These are phyloP conservation scores for Candida krabiensis DNA, from an alignment of 805 yeast genomes.

Conservation along the genomic window DNA sequence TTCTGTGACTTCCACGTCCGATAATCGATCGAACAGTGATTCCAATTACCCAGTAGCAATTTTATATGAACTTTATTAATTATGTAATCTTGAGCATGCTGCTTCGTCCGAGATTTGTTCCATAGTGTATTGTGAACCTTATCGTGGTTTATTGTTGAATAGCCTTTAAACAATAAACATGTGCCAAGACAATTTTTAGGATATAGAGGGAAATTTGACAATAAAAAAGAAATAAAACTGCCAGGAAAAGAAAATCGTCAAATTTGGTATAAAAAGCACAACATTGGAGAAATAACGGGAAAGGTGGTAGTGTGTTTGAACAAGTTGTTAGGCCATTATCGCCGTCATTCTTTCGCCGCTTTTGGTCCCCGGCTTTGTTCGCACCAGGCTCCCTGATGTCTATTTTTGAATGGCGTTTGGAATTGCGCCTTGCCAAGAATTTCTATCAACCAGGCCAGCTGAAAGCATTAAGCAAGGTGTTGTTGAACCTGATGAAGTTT, in stretches of 20 bases:
- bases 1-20: no score
- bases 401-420: slow-evolving; percentile 8
- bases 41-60: no score
- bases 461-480: slow-evolving; percentile 6
- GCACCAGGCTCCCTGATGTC: slow-evolving; percentile 1
- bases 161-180: not conserved
- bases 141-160: not conserved
- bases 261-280: no score
- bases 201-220: not conserved
- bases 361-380: not conserved
- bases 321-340: no score
- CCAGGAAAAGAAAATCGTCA: not conserved
- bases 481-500: not conserved
- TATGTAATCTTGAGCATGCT: no score
- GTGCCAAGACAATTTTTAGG: not conserved
- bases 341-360: slow-evolving; percentile 3
- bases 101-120: slow-evolving; percentile 5
- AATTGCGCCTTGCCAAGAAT: slow-evolving; percentile 11
- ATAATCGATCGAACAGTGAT: no score
- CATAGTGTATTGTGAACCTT: not conserved
- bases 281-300: no score
- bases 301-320: no score
- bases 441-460: slow-evolving; percentile 7
- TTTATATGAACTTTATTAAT: no score
- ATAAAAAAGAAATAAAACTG: not conserved